These are phyloP conservation scores for Batkoa obscura DNA, from an alignment of 371 early-diverging fungal species.

Conservation along the genomic window DNA sequence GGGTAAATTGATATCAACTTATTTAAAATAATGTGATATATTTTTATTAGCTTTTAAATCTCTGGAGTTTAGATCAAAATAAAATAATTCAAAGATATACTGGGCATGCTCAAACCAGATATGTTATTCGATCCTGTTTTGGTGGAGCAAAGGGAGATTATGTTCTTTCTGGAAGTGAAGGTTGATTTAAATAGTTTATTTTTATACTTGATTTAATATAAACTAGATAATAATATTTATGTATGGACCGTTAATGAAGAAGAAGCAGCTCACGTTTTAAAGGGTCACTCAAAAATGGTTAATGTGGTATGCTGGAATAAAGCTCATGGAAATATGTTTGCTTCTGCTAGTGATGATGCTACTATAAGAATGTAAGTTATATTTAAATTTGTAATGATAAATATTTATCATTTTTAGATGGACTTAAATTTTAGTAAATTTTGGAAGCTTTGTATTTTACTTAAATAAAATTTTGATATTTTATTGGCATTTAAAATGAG, in stretches of 20 bases:
- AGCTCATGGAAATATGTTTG: constrained; percentile 42
- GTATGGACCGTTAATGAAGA: constrained; percentile 81
- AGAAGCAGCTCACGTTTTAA: constrained; percentile 44
- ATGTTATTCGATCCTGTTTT: constrained; percentile 81
- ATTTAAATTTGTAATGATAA: not conserved
- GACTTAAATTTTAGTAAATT: too few species aligned
- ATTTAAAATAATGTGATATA: not conserved
- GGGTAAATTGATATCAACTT: not conserved
- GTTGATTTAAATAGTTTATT: constrained; percentile 12
- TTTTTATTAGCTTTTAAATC: constrained; percentile 39
- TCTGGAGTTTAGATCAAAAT: constrained; percentile 67
- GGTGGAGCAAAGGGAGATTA: constrained; percentile 70
- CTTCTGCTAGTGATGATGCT: constrained; percentile 82
- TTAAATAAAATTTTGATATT: too few species aligned
- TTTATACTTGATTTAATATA: too few species aligned
- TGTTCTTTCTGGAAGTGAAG: constrained; percentile 80
- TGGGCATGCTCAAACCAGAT: constrained; percentile 71
- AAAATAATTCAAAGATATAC: constrained; percentile 44
- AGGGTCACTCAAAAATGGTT: constrained; percentile 67
- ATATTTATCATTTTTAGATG: not conserved
- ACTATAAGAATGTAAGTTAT: constrained; percentile 72
- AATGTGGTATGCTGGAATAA: constrained; percentile 77
- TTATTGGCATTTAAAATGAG: too few species aligned
- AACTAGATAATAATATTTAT: constrained; percentile 50
- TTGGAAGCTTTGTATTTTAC: too few species aligned